Percentiles rank a stretch among this genome's conserved stretches.
Evolutionary conservation across 179 eudicot genomes (phyloP).

Genomic region (Gypsophila paniculata): DNA sequence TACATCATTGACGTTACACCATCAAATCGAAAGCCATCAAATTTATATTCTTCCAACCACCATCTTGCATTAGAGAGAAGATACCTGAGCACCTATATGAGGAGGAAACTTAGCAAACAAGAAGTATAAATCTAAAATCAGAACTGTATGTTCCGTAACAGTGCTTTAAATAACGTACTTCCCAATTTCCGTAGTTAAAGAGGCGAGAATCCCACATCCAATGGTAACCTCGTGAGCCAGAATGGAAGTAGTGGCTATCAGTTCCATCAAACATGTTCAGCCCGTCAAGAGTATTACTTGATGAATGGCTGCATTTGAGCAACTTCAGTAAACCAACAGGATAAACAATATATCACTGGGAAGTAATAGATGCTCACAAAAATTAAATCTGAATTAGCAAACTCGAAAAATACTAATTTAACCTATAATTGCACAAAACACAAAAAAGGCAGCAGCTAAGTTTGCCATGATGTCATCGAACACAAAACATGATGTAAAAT

Average conservation of each 20-base stretch:
- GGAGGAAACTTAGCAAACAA: conserved; percentile 16
- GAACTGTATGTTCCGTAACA: neutral
- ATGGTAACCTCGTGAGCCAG: conserved; percentile 96
- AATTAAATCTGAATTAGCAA: conserved; percentile 4
- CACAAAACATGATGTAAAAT: neutral
- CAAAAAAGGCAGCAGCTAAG: neutral
- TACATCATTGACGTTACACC: conserved; percentile 99
- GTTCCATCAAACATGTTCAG: conserved; percentile 98
- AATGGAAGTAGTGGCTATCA: conserved; percentile 92
- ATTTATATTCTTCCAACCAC: conserved; percentile 99
- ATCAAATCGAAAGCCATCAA: conserved; percentile 98
- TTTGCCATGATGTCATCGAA: neutral
- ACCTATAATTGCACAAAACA: neutral
- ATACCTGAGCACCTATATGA: conserved; percentile 72
- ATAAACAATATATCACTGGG: neutral
- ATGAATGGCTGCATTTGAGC: conserved; percentile 66
- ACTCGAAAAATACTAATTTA: neutral
- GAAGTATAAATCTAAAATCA: neutral
- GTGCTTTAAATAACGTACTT: conserved; percentile 46
- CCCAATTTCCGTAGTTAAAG: conserved; percentile 95
- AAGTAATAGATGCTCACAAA: neutral
- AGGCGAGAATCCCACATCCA: conserved; percentile 99
- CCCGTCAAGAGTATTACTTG: conserved; percentile 85
- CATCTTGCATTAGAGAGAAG: conserved; percentile 99
- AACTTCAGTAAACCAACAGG: conserved; percentile 14